Base-by-base conservation (phyloP, 352 stramenopile genomes). In the Phytophthora chlamydospora region DNA sequence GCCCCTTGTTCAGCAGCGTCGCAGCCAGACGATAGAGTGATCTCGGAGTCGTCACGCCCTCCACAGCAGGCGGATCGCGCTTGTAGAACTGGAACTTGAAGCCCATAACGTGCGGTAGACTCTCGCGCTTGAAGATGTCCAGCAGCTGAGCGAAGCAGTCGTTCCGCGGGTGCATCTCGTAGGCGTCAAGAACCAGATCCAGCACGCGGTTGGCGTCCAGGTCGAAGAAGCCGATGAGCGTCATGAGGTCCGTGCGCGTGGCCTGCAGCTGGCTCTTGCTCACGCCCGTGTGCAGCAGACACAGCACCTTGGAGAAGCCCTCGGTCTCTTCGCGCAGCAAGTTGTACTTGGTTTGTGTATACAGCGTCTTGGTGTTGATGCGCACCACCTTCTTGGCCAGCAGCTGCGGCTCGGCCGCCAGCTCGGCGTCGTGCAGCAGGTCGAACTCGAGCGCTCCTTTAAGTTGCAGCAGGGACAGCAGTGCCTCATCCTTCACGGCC, bases 281-380 rank as follows among this genome's bases (percentile, higher is more conserved):
- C 13, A 95, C 73, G 40, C 82, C 80, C 21, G 81, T 89, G 52
- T 95, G 83, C 44, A 96, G 66, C 41, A 96, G 58, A 62, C 70
- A 77, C 24, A 98, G 52, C 43, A 98, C 77, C 58, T 99, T 99
- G 9, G 94, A 80, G 69, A 96, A 99, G 0, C 97, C 97, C 68
- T 99, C 96, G 32, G 89, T 98, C 76, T 99, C 96, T 71, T 99
- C 97, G 13, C 88, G 88, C 24, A 98, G 76, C 34, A 99, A 68
- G 68, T 99, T 99, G 69, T 98, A 99, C 73, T 98, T 98, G 72
- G 95, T 85, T 71, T 99, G 96, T 31, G 89, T 91, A 66, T 99
- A 99, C 55, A 93, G 73, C 27, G 77, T 93, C 66, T 93, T 93
- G 39, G 86, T 95, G 61, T 95, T 95, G 52, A 93, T 89, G 16